These are phyloP conservation scores for Purshia tridentata DNA, from an alignment of 306 rosid species.

Conservation along the genomic window DNA sequence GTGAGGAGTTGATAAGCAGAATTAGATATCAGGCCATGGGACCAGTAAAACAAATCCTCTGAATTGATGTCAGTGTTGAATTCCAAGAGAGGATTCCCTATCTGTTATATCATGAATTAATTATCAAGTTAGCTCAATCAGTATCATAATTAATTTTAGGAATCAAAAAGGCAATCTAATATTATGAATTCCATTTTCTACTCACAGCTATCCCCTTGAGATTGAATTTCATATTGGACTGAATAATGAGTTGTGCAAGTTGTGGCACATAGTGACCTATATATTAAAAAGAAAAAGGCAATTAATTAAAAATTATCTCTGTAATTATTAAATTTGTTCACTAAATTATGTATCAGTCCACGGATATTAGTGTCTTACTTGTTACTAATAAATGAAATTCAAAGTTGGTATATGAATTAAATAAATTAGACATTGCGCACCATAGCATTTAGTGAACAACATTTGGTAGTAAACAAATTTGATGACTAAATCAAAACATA, in stretches of 20 bases:
- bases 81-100: slow-evolving; percentile 39
- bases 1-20: slow-evolving; percentile 15
- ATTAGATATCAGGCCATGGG: slow-evolving; percentile 39
- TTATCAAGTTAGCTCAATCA: background rate
- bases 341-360: too few species aligned
- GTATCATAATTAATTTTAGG: background rate
- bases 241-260: slow-evolving; percentile 41
- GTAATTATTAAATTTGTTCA: too few species aligned
- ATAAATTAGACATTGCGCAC: too few species aligned
- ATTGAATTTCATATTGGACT: slow-evolving; percentile 31
- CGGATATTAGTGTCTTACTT: too few species aligned
- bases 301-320: too few species aligned
- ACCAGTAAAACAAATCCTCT: slow-evolving; percentile 32
- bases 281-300: background rate
- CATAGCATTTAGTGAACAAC: too few species aligned
- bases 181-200: background rate
- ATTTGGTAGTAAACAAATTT: too few species aligned
- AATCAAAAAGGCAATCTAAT: background rate
- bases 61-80: slow-evolving; percentile 31
- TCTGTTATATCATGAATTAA: slow-evolving; percentile 21
- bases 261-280: slow-evolving; percentile 53
- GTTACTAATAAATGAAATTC: too few species aligned
- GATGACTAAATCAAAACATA: background rate
- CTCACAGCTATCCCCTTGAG: slow-evolving; percentile 46
- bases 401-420: too few species aligned